Evolutionary conservation across 352 stramenopile species (phyloP), one percentile per base, ranked within the genome.

Genomic region (Phytophthora ramorum): DNA sequence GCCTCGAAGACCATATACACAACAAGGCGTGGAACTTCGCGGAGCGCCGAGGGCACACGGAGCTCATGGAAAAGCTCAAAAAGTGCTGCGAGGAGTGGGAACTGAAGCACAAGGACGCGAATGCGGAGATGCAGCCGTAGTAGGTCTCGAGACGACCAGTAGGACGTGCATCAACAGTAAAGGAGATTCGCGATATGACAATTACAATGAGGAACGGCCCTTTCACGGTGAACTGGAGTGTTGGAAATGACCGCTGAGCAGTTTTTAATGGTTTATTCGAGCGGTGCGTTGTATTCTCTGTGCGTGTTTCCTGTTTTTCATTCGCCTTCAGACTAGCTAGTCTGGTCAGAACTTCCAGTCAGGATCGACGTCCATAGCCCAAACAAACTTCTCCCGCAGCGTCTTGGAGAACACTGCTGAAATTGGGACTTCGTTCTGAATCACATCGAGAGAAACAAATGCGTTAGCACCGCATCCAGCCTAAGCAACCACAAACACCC

Each of bases 311-410:
- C 17, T 49, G 26, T 35, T 51, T 50, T 30, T 49, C 43, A 40
- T 35, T 45, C 10, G 4, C 35, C 24, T 28, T 28, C 24, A 28
- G 5, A 28, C 24, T 28, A 28, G n/a, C n/a, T 5, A 28, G 5
- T 40, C 32, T n/a, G 30, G 28, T 76, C 79, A 96, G 76, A 99
- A 99, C 66, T 97, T 89, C 96, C 97, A 99, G 37, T 98, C 85
- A 7, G 97, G 92, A 40, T 93, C 76, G 32, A 99, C 97, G 63
- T 98, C 96, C 97, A 99, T 99, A 30, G 98, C 96, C 98, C 98
- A 99, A 55, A 99, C 98, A 78, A 99, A 99, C 76, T 99, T 99
- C 62, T 99, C 97, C 44, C 96, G 88, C 58, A 99, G 83, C 1
- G 97, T 98, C 63, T 98, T 99, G 14, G 97, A 96, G 77, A 99